Evolutionary conservation across 1,139 yeast species (phyloP), one percentile per base, ranked within the genome.

Genomic region (Suhomyces bokatorum): DNA sequence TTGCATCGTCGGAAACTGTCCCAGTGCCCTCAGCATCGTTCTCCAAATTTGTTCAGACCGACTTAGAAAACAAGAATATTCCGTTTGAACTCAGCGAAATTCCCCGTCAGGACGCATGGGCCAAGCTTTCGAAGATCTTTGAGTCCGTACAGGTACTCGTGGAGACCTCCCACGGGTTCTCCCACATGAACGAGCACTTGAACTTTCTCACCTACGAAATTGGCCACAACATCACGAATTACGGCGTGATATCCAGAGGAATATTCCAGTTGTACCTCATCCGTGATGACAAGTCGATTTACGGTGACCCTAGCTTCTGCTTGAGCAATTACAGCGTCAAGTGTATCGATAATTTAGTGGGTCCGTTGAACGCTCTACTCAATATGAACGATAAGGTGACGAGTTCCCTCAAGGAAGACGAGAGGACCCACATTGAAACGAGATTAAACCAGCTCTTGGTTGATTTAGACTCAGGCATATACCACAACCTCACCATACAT

Each of bases 211-310:
- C 53, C n/a, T 65, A 54, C 46, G 67, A 66, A 37, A 58, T 75
- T 20, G 64, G 65, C 32, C 52, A 56, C 36, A 55, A 59, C 11
- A 59, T 64, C 22, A 49, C 55, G 8, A 42, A 66, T 3, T 81
- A 54, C 32, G 66, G 81, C 55, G 83, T 81, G 2, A 60, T 85
- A 16, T 72, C 83, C 1, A 69, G 91, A 47, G 86, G 87, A 2
- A 55, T 82, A 17, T 76, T 83, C 53, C 87, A 85, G 47, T 62
- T 83, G 30, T 82, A 76, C 55, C 64, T 84, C 20, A 67, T 85
- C 6, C 66, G 88, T 47, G 86, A 83, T 56, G 82, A 84, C 58
- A 76, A 75, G 43, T 66, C 81, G 2, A 67, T 85, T 1, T 55
- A 80, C 41, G 76, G 73, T 9, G 48, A 45, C 20, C 34, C 39